Base-by-base conservation (phyloP, 257 asterid species). In the Solanum virginianum region DNA sequence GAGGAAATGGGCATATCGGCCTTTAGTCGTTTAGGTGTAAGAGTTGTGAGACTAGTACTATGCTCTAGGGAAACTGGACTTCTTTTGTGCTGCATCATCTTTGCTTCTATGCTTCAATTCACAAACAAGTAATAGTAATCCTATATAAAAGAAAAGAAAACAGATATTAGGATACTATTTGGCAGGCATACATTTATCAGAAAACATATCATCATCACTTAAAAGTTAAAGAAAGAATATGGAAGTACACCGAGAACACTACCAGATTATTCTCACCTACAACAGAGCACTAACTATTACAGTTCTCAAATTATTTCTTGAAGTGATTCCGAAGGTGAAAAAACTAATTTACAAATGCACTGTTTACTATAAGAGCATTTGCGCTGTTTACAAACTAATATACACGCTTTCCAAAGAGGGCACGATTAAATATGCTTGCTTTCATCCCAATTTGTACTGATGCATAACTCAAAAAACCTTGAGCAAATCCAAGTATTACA, bases 81-180 rank as follows among this genome's bases (percentile, higher is more conserved):
- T 88, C 95, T 87, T 70, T 96, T 94, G 72, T 93, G 98, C 87
- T 93, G 95, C 95, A 96, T 94, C 98, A 93, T 96, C 90, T 90
- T 91, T 86, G 85, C 84, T 81, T 75, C 87, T 66, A 51, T 39
- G 47, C 43, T 85, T 80, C 77, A 69, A 83, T 86, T 86, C 83
- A 26, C 89, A 84, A 70, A 74, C 85, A 85, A 18, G 84, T 56
- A 83, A 55, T 66, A 5, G 63, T 70, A 24, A 75, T 51, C n/a
- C 24, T 26, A 10, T 24, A 51, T 49, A 51, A 68, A 62, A 45
- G 26, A 51, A 47, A 51, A 29, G 82, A 85, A 41, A 47, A 62
- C 2, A 36, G 80, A 20, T 45, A 63, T 77, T 16, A 41, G 36
- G 11, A 32, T 54, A 59, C 26, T 49, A 83, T 9, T 54, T 22